phyloP scores from a whole-genome alignment of 495 filamentous ascomycete genomes.

The Penicillium coffeae region DNA sequence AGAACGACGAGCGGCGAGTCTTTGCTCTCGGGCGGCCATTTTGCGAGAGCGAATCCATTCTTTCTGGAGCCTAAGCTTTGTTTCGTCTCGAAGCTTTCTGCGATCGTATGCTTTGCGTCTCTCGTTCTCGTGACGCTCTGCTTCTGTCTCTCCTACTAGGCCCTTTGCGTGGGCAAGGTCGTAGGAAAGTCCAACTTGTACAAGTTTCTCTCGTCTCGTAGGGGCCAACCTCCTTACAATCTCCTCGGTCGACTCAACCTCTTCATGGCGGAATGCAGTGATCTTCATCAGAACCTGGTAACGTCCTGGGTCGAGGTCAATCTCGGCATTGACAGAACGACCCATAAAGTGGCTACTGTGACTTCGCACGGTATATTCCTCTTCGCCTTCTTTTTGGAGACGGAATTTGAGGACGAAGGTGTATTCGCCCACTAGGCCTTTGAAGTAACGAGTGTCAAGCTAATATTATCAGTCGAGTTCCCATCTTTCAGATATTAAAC shows the following conservation, averaged over 20 bases:
- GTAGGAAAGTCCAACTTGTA: conserved; percentile 75
- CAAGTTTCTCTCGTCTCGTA: conserved; percentile 70
- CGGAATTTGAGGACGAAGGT: conserved; percentile 74
- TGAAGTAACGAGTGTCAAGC: conserved; percentile 83
- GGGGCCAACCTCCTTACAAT: conserved; percentile 61
- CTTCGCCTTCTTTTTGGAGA: conserved; percentile 72
- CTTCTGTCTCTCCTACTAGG: conserved; percentile 59
- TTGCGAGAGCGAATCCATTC: conserved; percentile 50
- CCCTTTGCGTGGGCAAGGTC: conserved; percentile 82
- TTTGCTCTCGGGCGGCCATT: conserved; percentile 39
- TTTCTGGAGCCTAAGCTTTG: conserved; percentile 46
- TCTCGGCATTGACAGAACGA: conserved; percentile 77
- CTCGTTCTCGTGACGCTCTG: conserved; percentile 52
- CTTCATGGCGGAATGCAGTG: conserved; percentile 57
- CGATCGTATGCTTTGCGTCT: conserved; percentile 42
- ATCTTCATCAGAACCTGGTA: conserved; percentile 79
- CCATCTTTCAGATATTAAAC: neutral
- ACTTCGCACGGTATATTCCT: conserved; percentile 82
- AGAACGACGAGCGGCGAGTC: conserved; percentile 24
- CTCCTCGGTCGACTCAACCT: conserved; percentile 57
- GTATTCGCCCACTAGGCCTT: conserved; percentile 80
- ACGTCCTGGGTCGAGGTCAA: conserved; percentile 75
- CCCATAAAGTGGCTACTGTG: conserved; percentile 65
- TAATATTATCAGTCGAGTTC: conserved; percentile 16
- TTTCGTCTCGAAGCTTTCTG: conserved; percentile 39